Percentiles rank a stretch among this genome's conserved stretches.
Conservation (phyloP, 106 monocot genomes). For the Dactylorhiza incarnata region DNA sequence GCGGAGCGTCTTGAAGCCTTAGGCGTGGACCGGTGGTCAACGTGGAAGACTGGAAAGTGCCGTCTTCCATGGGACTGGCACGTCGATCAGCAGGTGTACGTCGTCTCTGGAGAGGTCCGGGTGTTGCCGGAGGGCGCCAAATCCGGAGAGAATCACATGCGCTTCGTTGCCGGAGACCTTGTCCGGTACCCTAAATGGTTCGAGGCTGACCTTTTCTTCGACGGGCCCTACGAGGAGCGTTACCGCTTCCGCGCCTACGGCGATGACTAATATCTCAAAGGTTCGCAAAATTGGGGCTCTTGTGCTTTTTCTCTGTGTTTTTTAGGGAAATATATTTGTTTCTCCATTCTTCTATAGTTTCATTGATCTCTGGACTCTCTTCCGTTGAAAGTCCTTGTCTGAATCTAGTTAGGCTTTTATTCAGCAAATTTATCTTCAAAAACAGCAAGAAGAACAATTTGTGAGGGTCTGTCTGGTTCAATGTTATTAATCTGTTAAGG, state of each 20-base stretch:
- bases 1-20: constrained; percentile 41
- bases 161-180: constrained; percentile 82
- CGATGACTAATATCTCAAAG: constrained; percentile 27
- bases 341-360: background rate
- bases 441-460: background rate
- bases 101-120: constrained; percentile 72
- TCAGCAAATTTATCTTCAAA: background rate
- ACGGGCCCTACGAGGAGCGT: constrained; percentile 84
- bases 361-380: background rate
- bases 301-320: too few species aligned
- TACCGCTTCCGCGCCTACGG: constrained; percentile 83
- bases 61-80: constrained; percentile 91
- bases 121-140: constrained; percentile 69
- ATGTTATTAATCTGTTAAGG: too few species aligned
- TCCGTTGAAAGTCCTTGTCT: background rate
- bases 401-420: background rate
- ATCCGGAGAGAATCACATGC: constrained; percentile 61
- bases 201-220: constrained; percentile 84
- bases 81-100: constrained; percentile 91
- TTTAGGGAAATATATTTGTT: background rate
- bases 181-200: constrained; percentile 93
- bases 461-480: background rate
- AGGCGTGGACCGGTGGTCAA: constrained; percentile 55
- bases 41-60: constrained; percentile 76
- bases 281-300: background rate